Evolutionary conservation across 805 yeast species (phyloP).

Genomic region (Wickerhamiella kurtzmanii): DNA sequence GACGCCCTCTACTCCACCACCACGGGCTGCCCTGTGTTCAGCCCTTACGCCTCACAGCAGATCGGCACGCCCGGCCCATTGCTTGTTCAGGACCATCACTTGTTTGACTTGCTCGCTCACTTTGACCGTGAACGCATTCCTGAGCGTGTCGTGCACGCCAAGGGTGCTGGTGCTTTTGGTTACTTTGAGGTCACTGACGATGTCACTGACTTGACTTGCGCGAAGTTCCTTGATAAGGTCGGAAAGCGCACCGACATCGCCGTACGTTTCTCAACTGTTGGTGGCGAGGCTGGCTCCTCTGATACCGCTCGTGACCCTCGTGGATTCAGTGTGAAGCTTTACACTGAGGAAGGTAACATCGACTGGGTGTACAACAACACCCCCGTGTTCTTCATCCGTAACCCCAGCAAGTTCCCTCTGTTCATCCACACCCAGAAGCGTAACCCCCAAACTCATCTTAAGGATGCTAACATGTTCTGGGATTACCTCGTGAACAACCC

Average conservation of each 20-base stretch:
- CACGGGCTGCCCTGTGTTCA: slow-evolving; percentile 42
- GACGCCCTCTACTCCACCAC: slow-evolving; percentile 32
- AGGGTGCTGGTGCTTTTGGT: slow-evolving; percentile 53
- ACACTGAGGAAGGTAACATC: slow-evolving; percentile 53
- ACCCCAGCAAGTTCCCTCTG: slow-evolving; percentile 50
- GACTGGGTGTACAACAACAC: slow-evolving; percentile 69
- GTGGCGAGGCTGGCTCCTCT: slow-evolving; percentile 55
- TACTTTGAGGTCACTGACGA: slow-evolving; percentile 47
- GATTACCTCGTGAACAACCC: slow-evolving; percentile 43
- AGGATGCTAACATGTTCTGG: slow-evolving; percentile 45
- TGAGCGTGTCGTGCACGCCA: slow-evolving; percentile 56
- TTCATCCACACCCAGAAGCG: slow-evolving; percentile 62
- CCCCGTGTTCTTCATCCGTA: slow-evolving; percentile 52
- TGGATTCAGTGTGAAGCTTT: slow-evolving; percentile 52
- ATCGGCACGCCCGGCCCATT: slow-evolving; percentile 46
- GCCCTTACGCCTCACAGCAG: slow-evolving; percentile 42
- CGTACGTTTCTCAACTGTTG: slow-evolving; percentile 51
- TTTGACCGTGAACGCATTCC: slow-evolving; percentile 54
- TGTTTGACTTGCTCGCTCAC: slow-evolving; percentile 43
- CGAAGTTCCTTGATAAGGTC: slow-evolving; percentile 46
- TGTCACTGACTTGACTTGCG: slow-evolving; percentile 35
- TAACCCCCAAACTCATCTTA: slow-evolving; percentile 47
- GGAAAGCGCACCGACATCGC: slow-evolving; percentile 69
- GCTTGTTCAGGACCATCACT: slow-evolving; percentile 44
- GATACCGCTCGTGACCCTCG: slow-evolving; percentile 59